Conservation (phyloP, 441 rosid genomes). For the Populus tomentosa region DNA sequence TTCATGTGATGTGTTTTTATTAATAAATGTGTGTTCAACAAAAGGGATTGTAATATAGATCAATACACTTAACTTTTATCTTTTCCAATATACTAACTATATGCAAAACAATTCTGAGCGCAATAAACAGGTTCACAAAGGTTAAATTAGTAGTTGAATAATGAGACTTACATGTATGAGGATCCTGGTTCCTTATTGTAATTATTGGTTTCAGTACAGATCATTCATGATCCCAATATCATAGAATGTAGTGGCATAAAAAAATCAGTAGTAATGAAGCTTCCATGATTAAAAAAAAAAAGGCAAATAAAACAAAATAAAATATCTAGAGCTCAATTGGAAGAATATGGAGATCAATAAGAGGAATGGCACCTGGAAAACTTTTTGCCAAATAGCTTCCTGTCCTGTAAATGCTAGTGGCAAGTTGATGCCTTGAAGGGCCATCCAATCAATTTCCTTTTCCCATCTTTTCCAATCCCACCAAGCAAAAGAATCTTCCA, state of each 20-base stretch:
- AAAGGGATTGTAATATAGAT: not conserved
- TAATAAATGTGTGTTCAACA: not conserved
- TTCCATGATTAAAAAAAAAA: not conserved
- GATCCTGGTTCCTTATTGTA: not conserved
- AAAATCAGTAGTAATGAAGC: too few species aligned
- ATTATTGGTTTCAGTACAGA: not conserved
- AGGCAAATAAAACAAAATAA: not conserved
- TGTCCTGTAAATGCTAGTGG: slow-evolving; percentile 80
- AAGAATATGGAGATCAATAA: slow-evolving; percentile 1
- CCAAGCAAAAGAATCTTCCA: slow-evolving; percentile 71
- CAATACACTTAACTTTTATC: not conserved
- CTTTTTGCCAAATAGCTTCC: slow-evolving; percentile 71
- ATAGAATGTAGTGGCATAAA: not conserved
- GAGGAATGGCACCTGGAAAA: slow-evolving; percentile 45
- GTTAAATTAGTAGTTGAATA: not conserved
- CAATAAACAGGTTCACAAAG: not conserved
- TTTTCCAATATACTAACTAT: not conserved
- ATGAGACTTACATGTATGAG: not conserved
- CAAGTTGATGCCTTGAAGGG: slow-evolving; percentile 70
- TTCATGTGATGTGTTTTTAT: not conserved
- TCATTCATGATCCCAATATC: not conserved
- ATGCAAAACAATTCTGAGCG: not conserved
- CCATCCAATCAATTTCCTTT: slow-evolving; percentile 84
- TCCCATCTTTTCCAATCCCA: slow-evolving; percentile 88
- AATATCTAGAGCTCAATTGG: not conserved